Base-by-base conservation (phyloP, 768 basidiomycete species). In the Mycena polygramma region DNA sequence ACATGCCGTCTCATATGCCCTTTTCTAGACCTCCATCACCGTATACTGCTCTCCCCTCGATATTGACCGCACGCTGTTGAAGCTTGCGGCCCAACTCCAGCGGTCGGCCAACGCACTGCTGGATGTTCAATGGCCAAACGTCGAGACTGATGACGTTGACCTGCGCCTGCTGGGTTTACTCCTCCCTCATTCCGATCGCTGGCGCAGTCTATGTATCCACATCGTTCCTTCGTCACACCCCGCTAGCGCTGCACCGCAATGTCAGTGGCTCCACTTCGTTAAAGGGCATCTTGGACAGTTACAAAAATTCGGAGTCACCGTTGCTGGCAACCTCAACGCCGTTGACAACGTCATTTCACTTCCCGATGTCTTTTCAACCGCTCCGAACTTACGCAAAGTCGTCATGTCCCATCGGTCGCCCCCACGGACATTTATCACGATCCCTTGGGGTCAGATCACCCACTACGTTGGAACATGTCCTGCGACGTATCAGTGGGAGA, bases 381-480 rank as follows among this genome's bases (percentile, higher is more conserved):
- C 55, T 36, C 55, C 36, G 8, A 57, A 57, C n/a, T 24, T 57
- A 22, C 55, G 55, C 19, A 20, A 37, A 37, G 55, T 57, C 55
- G 20, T 57, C 19, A n/a, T 57, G 36, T 39, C 55, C 20, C 45
- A 39, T 17, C 36, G 20, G 36, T 19, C 19, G 22, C 20, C 41
- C 36, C 35, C 7, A 37, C 11, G 7, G n/a, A n/a, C 55, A 36
- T 57, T 19, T 39, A 37, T 57, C 36, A 14, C n/a, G 20, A 57
- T 57, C 14, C 57, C 57, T 15, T 57, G 57, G 57, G 57, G 37
- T 15, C 57, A 57, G 36, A 57, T 57, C 36, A 57, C 57, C 37
- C 57, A 57, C 57, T 57, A 57, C 22, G 37, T 17, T 7, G 57
- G 57, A 11, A n/a, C 10, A 11, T 57, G 19, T n/a, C 35, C 20